A percentile compares a stretch with the other conserved stretches of the same genome.
Conservation (phyloP, 768 basidiomycete species). For the Boletus edulis region DNA sequence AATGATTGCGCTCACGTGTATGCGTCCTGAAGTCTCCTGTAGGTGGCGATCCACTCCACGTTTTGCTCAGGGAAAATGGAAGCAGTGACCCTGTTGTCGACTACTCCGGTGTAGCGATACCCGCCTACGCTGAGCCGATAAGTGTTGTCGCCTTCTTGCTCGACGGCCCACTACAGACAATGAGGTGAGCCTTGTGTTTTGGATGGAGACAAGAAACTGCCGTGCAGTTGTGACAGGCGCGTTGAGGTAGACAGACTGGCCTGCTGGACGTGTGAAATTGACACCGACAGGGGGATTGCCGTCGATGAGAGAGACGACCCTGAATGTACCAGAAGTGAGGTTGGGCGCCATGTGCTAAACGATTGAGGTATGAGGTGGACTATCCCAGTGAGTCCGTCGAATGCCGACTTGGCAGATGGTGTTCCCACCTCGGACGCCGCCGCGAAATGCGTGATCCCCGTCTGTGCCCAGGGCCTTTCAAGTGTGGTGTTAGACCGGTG, state of each 20-base stretch:
- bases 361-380: background rate
- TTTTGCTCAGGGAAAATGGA: background rate
- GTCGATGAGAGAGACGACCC: no score
- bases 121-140: background rate
- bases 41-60: background rate
- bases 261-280: background rate
- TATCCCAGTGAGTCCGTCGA: background rate
- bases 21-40: background rate
- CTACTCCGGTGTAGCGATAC: background rate
- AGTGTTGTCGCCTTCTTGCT: background rate
- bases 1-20: background rate
- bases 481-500: no score
- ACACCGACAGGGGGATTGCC: background rate
- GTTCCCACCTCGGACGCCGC: no score
- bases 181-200: background rate
- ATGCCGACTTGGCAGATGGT: no score
- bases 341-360: background rate
- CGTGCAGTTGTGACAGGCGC: background rate
- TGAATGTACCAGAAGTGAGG: background rate
- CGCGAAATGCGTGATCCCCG: no score
- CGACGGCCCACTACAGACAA: background rate
- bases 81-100: background rate
- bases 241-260: background rate
- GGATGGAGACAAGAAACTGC: background rate
- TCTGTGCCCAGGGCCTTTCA: no score